Evolutionary conservation across 192 early-diverging fungal species (phyloP).

Genomic region (Mortierella claussenii): DNA sequence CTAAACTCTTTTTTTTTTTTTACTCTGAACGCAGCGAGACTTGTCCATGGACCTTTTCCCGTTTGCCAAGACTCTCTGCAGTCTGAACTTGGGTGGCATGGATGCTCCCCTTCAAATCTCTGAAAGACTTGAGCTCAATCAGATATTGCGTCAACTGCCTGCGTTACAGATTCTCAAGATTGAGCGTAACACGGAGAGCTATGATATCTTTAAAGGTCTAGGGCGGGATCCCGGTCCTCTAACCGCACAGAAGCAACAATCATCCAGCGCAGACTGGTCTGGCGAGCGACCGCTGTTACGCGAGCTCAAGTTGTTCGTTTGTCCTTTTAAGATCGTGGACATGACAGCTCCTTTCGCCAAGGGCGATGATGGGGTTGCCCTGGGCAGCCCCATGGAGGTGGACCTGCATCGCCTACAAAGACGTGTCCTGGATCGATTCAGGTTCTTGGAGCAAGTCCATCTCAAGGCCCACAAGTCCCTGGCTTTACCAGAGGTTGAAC

Average conservation of each 20-base stretch:
- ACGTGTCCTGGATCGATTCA: conserved; percentile 8
- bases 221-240: not conserved
- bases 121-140: conserved; percentile 3
- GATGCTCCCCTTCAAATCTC: not conserved
- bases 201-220: not conserved
- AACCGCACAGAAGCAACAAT: not conserved
- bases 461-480: not conserved
- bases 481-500: not conserved
- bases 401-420: not conserved
- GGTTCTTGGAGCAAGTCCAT: conserved; percentile 5
- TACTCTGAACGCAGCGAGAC: not conserved
- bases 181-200: conserved; percentile 9
- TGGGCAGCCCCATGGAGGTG: not conserved
- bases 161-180: conserved; percentile 9
- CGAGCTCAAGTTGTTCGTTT: not conserved
- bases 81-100: conserved; percentile 15
- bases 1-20: conserved; percentile 7
- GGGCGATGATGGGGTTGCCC: not conserved
- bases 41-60: conserved; percentile 14
- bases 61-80: conserved; percentile 15
- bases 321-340: not conserved
- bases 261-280: not conserved
- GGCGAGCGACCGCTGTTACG: not conserved
- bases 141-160: conserved; percentile 10
- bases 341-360: not conserved